Evolutionary conservation across 495 filamentous ascomycete species (phyloP).

Genomic region (Oleoguttula mirabilis): DNA sequence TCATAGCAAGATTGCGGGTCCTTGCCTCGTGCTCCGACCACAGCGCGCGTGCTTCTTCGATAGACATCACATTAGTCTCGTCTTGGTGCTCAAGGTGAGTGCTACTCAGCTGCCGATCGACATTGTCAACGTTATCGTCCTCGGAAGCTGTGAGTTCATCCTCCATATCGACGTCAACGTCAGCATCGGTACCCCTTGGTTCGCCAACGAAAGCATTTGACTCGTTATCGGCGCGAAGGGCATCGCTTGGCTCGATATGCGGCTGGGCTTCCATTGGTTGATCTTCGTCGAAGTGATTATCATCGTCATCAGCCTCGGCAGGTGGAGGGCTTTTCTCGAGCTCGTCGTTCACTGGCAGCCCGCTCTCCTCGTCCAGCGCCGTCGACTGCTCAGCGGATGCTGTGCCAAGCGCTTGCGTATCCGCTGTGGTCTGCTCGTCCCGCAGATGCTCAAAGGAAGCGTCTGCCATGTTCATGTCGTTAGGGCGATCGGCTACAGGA

Average conservation of each 20-base stretch:
- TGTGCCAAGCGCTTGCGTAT: conserved; percentile 82
- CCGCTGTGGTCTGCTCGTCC: conserved; percentile 63
- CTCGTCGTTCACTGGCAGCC: conserved; percentile 58
- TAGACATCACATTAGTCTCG: conserved; percentile 29
- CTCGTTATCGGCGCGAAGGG: neutral
- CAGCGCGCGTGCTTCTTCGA: conserved; percentile 56
- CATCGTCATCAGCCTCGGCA: conserved; percentile 48
- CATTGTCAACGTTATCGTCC: conserved; percentile 53
- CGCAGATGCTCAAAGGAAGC: conserved; percentile 83
- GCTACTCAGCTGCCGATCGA: conserved; percentile 59
- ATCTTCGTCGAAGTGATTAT: conserved; percentile 37
- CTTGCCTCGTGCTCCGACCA: conserved; percentile 76
- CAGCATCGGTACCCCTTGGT: neutral
- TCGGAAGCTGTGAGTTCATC: conserved; percentile 17
- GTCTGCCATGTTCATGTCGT: conserved; percentile 54
- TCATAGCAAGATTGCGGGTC: conserved; percentile 75
- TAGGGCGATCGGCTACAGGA: conserved; percentile 24
- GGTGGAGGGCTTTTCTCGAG: conserved; percentile 41
- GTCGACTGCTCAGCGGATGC: conserved; percentile 76
- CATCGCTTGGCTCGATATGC: neutral
- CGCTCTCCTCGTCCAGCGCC: conserved; percentile 72
- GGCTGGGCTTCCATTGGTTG: conserved; percentile 35
- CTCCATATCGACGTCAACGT: conserved; percentile 4
- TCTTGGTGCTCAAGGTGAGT: conserved; percentile 50
- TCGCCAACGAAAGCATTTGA: conserved; percentile 19